phyloP scores from a whole-genome alignment of 2,329 filamentous ascomycete species.

The Fusarium sp. region DNA sequence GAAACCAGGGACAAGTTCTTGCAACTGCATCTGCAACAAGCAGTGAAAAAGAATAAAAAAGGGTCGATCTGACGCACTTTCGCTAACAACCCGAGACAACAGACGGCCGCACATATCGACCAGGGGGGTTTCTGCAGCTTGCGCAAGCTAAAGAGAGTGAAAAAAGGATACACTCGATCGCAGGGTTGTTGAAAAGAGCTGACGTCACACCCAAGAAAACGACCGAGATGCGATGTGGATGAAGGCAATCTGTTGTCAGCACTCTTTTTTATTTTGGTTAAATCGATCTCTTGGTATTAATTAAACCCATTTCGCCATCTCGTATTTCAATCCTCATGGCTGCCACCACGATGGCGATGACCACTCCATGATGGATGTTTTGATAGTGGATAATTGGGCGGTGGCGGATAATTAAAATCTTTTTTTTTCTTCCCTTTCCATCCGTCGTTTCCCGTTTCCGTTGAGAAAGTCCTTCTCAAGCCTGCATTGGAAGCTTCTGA shows the following conservation, averaged over 20 bases:
- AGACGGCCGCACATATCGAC: neutral
- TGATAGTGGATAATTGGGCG: slow-evolving; percentile 6
- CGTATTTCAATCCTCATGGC: slow-evolving; percentile 10
- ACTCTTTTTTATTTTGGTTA: neutral
- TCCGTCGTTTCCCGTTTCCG: slow-evolving; percentile 11
- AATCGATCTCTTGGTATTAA: slow-evolving; percentile 22
- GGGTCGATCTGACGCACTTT: slow-evolving; percentile 25
- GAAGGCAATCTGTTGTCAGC: slow-evolving; percentile 26
- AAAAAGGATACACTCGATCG: slow-evolving; percentile 14
- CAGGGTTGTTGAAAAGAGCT: slow-evolving; percentile 28
- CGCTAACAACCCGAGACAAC: slow-evolving; percentile 34
- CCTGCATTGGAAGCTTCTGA: slow-evolving; percentile 10
- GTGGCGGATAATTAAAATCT: slow-evolving; percentile 20
- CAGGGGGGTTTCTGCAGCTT: slow-evolving; percentile 17
- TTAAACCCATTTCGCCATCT: slow-evolving; percentile 19
- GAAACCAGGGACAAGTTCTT: neutral
- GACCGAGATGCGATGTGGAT: slow-evolving; percentile 16
- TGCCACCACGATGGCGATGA: slow-evolving; percentile 15
- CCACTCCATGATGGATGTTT: slow-evolving; percentile 9
- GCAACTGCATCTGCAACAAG: slow-evolving; percentile 5
- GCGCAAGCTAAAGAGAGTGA: slow-evolving; percentile 11
- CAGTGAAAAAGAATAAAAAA: neutral
- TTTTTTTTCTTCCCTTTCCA: neutral
- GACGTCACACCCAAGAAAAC: slow-evolving; percentile 43
- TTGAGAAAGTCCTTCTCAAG: slow-evolving; percentile 19